Base-by-base conservation (phyloP, 352 stramenopile species). In the Pythium biforme region DNA sequence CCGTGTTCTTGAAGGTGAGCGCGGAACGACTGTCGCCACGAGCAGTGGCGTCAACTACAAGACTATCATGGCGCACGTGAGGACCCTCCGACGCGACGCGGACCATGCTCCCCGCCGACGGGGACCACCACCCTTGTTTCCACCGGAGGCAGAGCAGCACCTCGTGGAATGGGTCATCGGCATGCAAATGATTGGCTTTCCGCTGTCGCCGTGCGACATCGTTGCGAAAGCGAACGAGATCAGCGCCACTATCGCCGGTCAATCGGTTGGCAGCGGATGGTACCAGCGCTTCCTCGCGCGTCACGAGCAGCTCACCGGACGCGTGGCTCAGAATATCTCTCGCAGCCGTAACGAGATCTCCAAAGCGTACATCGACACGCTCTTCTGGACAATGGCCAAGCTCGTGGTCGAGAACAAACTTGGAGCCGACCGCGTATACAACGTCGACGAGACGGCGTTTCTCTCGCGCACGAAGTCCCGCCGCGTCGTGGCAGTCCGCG, bases 381-480 rank as follows among this genome's bases (percentile, higher is more conserved):
- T 77, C 9, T 73, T 73, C 43, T 25, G 37, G 10, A 69, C 66
- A 1, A 20, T 72, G 0, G 14, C 54, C n/a, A 70, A 70, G 45
- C 46, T 68, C 1, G 19, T 54, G 3, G 39, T 71, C n/a, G 60
- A 70, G 39, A 12, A 51, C 0, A 17, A 57, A 0, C 17, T 73
- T 7, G 45, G 61, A 9, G 17, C 39, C 1, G 19, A 40, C 9
- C 46, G 57, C 0, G 25, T 73, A 0, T 73, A 72, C 37, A 78
- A 75, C 41, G 67, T 75, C 27, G 64, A 75, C 43, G 68, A 75
- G 33, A 73, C 67, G 0, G 59, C 58, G 1, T 75, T 75, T 55
- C 14, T 66, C 23, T 59, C 45, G 0, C 39, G 51, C 0, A 25
- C 23, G 4, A 71, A 68, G 15, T 50, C 6, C 25, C 67, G 64